Evolutionary conservation across 352 stramenopile species (phyloP).

Genomic region (Phytophthora citrophthora): DNA sequence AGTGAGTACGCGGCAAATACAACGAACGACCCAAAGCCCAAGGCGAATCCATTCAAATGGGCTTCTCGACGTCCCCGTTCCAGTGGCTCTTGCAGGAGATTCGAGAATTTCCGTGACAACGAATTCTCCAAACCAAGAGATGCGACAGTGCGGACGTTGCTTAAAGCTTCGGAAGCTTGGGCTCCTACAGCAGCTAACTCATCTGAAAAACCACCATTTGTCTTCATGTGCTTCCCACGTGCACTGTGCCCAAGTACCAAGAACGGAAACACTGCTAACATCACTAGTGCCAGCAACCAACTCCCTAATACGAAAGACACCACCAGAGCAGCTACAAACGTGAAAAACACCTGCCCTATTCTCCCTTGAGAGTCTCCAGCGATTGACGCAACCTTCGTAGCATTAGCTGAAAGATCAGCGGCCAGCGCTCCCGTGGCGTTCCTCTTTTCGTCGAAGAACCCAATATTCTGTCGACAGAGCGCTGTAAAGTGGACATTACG

Average conservation of each 20-base stretch:
- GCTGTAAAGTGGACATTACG: conserved; percentile 50
- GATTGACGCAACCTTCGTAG: conserved; percentile 51
- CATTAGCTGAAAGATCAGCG: conserved; percentile 56
- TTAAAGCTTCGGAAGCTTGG: conserved; percentile 49
- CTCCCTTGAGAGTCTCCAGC: conserved; percentile 55
- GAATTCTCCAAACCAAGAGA: conserved; percentile 43
- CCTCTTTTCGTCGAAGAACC: not conserved
- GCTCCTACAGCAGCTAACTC: conserved; percentile 40
- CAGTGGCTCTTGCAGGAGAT: conserved; percentile 34
- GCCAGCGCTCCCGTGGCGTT: conserved; percentile 57
- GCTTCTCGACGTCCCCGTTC: conserved; percentile 30
- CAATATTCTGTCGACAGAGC: not conserved
- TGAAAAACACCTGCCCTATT: conserved; percentile 50
- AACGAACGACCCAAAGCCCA: conserved; percentile 48
- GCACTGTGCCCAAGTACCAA: conserved; percentile 45
- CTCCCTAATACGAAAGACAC: conserved; percentile 55
- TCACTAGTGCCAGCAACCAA: conserved; percentile 41
- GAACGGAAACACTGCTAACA: conserved; percentile 67
- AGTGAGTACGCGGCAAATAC: conserved; percentile 51
- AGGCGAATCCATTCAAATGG: conserved; percentile 40
- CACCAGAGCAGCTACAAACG: conserved; percentile 51
- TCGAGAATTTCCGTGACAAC: conserved; percentile 22
- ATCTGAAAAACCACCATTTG: conserved; percentile 25
- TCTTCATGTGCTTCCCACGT: conserved; percentile 35
- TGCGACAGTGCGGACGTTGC: conserved; percentile 52